These are phyloP conservation scores for Scytalidium lignicola DNA, from an alignment of 2,329 filamentous ascomycete genomes.

Conservation along the genomic window DNA sequence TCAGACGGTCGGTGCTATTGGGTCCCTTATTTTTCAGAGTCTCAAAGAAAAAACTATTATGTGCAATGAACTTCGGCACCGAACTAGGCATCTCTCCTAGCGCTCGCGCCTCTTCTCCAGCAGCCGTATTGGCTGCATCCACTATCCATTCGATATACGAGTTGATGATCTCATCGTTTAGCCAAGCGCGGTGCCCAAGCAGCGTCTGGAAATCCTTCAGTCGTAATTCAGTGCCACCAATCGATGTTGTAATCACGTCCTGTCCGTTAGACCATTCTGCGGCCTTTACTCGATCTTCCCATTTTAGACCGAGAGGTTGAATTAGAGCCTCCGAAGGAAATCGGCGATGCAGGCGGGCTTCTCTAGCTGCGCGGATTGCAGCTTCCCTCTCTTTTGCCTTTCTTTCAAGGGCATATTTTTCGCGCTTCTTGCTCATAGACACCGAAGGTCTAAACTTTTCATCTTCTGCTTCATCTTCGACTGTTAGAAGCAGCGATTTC, in stretches of 20 bases:
- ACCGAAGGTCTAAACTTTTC: conserved; percentile 3
- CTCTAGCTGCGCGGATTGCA: conserved; percentile 14
- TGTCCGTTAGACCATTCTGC: conserved; percentile 28
- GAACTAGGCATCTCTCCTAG: conserved; percentile 32
- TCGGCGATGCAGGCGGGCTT: conserved; percentile 19
- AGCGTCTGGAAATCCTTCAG: conserved; percentile 61
- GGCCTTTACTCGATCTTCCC: conserved; percentile 31
- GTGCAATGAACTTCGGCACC: conserved; percentile 55
- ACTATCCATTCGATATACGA: conserved; percentile 58
- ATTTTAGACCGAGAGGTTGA: conserved; percentile 30
- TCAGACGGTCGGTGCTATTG: conserved; percentile 45
- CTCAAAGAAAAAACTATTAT: conserved; percentile 63
- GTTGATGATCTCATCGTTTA: conserved; percentile 75
- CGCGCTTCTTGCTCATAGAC: conserved; percentile 6
- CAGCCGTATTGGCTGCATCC: conserved; percentile 51
- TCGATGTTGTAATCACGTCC: conserved; percentile 37
- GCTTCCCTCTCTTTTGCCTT: conserved; percentile 13
- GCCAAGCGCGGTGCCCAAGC: conserved; percentile 53
- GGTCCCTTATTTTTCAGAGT: conserved; percentile 45
- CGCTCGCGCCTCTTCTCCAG: conserved; percentile 31
- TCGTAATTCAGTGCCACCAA: conserved; percentile 45
- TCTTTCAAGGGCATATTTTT: conserved; percentile 4
- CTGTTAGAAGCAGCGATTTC: not conserved
- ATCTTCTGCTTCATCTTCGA: not conserved
- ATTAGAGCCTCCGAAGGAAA: conserved; percentile 18